These are phyloP conservation scores for Kitagawia praeruptora DNA, from an alignment of 129 eudicot species.

Conservation along the genomic window DNA sequence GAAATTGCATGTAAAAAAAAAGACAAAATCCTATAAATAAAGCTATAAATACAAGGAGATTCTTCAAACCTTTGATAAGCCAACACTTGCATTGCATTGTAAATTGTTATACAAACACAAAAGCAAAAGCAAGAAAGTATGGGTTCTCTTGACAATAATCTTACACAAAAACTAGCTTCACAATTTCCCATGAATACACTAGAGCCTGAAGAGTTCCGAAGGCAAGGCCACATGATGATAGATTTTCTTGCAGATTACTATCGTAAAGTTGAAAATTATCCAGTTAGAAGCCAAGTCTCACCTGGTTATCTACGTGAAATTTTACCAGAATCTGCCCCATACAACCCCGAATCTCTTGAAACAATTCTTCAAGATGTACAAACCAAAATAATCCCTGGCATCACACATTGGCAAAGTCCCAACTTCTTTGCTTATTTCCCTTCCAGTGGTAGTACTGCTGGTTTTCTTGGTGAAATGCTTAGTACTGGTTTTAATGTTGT, in stretches of 20 bases:
- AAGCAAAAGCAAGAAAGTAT: background rate
- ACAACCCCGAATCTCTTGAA: conserved; percentile 24
- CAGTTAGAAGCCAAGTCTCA: conserved; percentile 27
- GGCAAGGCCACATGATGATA: conserved; percentile 29
- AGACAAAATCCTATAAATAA: background rate
- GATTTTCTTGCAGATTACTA: conserved; percentile 38
- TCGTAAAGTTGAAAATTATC: conserved; percentile 26
- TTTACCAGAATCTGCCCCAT: conserved; percentile 25
- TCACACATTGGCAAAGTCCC: conserved; percentile 47
- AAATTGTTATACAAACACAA: background rate
- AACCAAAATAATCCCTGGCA: conserved; percentile 24
- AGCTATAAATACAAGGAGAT: conserved; percentile 3
- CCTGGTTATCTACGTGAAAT: conserved; percentile 24
- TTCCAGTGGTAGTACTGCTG: conserved; percentile 21
- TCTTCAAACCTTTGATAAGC: background rate
- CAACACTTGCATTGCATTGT: background rate
- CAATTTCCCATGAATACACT: conserved; percentile 17
- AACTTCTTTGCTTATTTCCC: conserved; percentile 30
- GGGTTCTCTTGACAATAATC: background rate
- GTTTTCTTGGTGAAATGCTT: conserved; percentile 35
- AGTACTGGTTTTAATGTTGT: conserved; percentile 27
- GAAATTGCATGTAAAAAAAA: background rate
- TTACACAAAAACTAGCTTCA: background rate
- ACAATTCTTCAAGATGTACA: conserved; percentile 28
- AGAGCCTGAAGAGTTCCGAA: conserved; percentile 29